These are phyloP conservation scores for Cornus florida DNA, from an alignment of 148 eudicot genomes.

Conservation along the genomic window DNA sequence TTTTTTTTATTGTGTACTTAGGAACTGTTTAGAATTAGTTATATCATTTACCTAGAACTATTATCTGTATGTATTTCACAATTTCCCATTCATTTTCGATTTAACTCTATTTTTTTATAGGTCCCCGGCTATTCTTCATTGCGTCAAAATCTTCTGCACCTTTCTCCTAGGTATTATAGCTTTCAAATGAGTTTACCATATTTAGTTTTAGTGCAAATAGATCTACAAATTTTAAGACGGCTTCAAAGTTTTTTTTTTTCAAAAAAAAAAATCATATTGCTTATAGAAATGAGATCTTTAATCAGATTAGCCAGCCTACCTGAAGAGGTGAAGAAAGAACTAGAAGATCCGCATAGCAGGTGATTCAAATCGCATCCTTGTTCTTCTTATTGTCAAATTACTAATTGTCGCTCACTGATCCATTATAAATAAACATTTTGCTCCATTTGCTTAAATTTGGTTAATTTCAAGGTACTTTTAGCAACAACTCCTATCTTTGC, in stretches of 20 bases:
- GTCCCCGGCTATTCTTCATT: constrained; percentile 77
- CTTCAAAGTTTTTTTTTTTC: not conserved
- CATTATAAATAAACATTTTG: not conserved
- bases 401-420: not conserved
- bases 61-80: not conserved
- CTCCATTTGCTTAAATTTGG: not conserved
- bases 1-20: not conserved
- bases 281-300: constrained; percentile 10
- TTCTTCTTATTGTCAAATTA: not conserved
- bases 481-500: not conserved
- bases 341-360: constrained; percentile 93
- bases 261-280: not conserved
- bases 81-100: not conserved
- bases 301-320: constrained; percentile 81
- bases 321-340: constrained; percentile 69
- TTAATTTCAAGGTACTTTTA: not conserved
- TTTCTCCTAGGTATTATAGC: constrained; percentile 70
- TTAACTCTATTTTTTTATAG: constrained; percentile 24
- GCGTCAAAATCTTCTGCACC: constrained; percentile 67
- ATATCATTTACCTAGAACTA: constrained; percentile 1
- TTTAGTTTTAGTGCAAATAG: not conserved
- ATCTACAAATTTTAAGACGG: not conserved
- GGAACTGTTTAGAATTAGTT: constrained; percentile 1
- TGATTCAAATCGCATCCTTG: constrained; percentile 19
- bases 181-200: not conserved